Evolutionary conservation across 208 protist genomes (phyloP), one percentile per base, ranked within the genome.

Genomic region (Porcisia hertigi): DNA sequence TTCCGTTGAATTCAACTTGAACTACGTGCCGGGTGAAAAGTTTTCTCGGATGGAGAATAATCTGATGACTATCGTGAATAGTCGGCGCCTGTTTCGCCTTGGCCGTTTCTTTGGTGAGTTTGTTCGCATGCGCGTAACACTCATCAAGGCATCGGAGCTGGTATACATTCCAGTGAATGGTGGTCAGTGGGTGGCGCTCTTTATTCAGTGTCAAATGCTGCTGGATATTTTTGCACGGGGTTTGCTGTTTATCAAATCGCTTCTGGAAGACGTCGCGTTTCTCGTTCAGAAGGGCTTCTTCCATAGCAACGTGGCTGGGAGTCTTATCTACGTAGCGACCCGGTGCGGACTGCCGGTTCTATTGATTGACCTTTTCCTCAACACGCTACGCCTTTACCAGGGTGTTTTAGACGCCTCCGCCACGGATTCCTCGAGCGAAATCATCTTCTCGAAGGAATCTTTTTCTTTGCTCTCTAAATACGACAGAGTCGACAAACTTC

Each of bases 171-270:
- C 94, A 11, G 84, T 92, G 57, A 90, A 83, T 70, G 90, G 91
- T 43, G 86, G 88, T 45, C 87, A 91, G 75, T 96, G 86, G 90
- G 82, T 96, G 54, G 87, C 91, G 18, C 80, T 96, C 45, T 97
- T 96, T 67, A 91, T 97, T 73, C 94, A 97, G 75, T 91, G 83
- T n/a, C 94, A 97, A 80, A 97, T 97, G 94, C 83, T 96, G 25
- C 81, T 91, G 52, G 94, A 97, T 80, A 91, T 97, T 79, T 59
- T 95, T 30, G 94, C 94, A 18, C 81, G 94, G 36, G 75, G 79
- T 7, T 84, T 97, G 30, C 81, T 96, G 73, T 96, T 90, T 74
- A 66, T 92, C 39, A 97, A 97, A 71, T 96, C 89, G 1, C 89
- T 96, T n/a, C 92, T 82, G 47, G 94, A 97, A 73, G 94, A 97